Evolutionary conservation across 129 eudicot species (phyloP).

Genomic region (Lonicera japonica): DNA sequence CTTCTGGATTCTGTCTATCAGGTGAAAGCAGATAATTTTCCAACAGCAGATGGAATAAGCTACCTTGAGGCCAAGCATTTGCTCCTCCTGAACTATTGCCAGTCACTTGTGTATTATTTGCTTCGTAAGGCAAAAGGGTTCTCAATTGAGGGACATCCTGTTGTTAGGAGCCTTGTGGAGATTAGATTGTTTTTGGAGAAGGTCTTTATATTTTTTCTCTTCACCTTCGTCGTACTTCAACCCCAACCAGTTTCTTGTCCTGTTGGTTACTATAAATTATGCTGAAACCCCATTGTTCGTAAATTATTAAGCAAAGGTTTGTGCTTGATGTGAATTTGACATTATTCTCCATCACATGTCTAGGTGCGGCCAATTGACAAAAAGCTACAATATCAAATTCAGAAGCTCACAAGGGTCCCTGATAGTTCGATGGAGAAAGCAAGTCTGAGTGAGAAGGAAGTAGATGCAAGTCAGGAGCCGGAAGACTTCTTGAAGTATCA

Average conservation of each 20-base stretch:
- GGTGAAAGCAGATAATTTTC: conserved; percentile 70
- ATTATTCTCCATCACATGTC: conserved; percentile 2
- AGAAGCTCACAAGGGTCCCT: conserved; percentile 55
- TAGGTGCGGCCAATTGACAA: conserved; percentile 92
- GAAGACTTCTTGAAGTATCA: conserved; percentile 77
- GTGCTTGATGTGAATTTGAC: neutral
- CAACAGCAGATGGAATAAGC: conserved; percentile 81
- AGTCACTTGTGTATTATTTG: conserved; percentile 82
- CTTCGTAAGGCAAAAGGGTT: conserved; percentile 85
- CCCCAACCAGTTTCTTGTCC: neutral
- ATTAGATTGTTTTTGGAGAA: conserved; percentile 83
- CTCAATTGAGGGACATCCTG: conserved; percentile 83
- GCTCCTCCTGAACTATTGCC: conserved; percentile 83
- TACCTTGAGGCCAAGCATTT: conserved; percentile 90
- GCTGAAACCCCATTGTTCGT: too few relatives aligned
- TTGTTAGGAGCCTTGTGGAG: conserved; percentile 76
- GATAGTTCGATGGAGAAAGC: conserved; percentile 25
- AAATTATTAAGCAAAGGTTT: too few relatives aligned
- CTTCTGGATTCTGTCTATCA: conserved; percentile 10
- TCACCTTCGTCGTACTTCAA: neutral
- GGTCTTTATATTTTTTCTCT: conserved; percentile 29
- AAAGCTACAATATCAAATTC: conserved; percentile 74
- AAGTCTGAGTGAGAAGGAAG: conserved; percentile 33
- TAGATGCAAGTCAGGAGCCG: conserved; percentile 21
- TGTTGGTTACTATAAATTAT: too few relatives aligned